Evolutionary conservation across 768 basidiomycete species (phyloP), one percentile per base, ranked within the genome.

Genomic region (Boletus edulis): DNA sequence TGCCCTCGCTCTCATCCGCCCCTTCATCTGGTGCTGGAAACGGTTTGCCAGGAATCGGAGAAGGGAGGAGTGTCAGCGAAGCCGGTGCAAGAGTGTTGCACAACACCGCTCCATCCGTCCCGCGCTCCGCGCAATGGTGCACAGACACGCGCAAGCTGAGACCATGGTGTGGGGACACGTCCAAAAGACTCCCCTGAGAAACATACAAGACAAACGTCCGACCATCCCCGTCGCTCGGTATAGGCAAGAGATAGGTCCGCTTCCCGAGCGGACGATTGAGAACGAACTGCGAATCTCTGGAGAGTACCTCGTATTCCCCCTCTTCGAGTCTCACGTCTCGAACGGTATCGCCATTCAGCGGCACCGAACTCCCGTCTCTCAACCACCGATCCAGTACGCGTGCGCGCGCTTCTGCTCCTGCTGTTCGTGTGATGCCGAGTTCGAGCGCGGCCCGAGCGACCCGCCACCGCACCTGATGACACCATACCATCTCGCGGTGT

Each of bases 401-500:
- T 31, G 74, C 73, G 2, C 70, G 71, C 4, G 45, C 59, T 4
- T 62, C 27, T 29, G 27, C 27, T 29, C 27, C 67, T 27, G 48
- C 45, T 0, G 72, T 62, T 3, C 53, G 37, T 6, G 64, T 53
- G n/a, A 58, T 65, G 3, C 80, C 80, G 12, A 90, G 73, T 62
- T 92, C 90, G 7, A 98, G 72, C 24, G 86, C 85, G 18, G 85
- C 83, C 49, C 91, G 79, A 15, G 94, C 94, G 34, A 96, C 76
- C 22, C 85, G 82, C 89, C 88, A 92, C 39, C 97, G 87, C 11
- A 98, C 86, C 72, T 99, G 97, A 71, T 98, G 92, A 67, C 97
- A 98, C 97, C 97, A 99, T 5, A 98, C 93, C 83, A 98, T 95
- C 56, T 91, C 95, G 40, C 85, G 85, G 69, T 99, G 97, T 24